A percentile compares a stretch with the other conserved stretches of the same genome.
Evolutionary conservation across 2,329 filamentous ascomycete species (phyloP).

Genomic region (Blastomyces gilchristii): DNA sequence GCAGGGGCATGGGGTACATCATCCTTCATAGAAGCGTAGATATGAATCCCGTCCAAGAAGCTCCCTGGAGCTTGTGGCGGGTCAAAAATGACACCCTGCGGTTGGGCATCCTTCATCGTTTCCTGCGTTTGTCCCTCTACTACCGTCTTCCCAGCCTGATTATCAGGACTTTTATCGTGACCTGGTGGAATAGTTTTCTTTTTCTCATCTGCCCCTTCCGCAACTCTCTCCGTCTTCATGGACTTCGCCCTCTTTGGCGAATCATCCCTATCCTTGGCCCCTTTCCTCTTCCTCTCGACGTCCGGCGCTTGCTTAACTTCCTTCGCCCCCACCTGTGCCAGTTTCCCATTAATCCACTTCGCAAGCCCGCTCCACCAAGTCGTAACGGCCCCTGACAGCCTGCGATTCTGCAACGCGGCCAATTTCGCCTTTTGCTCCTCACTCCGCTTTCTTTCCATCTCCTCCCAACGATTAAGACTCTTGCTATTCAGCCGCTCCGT

Average conservation of each 20-base stretch:
- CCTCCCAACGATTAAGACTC: constrained; percentile 88
- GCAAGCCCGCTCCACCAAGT: constrained; percentile 90
- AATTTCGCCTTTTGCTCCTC: constrained; percentile 74
- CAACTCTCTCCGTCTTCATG: neutral
- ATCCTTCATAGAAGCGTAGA: constrained; percentile 19
- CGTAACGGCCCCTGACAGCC: constrained; percentile 77
- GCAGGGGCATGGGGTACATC: neutral
- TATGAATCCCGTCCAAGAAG: constrained; percentile 20
- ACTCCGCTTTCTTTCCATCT: constrained; percentile 77
- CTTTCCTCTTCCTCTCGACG: constrained; percentile 42
- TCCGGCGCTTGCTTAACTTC: constrained; percentile 35
- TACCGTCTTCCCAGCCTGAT: neutral
- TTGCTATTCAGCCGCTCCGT: constrained; percentile 81
- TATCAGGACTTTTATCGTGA: neutral
- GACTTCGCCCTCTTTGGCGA: neutral
- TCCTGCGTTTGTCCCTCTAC: neutral
- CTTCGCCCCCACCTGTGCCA: constrained; percentile 59
- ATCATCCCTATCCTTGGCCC: constrained; percentile 21
- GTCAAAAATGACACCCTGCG: constrained; percentile 1
- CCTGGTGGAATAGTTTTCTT: neutral
- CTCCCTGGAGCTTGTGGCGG: constrained; percentile 8
- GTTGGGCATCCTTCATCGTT: neutral
- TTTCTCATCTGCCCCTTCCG: neutral
- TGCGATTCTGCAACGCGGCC: constrained; percentile 77
- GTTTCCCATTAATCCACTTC: constrained; percentile 65